Conservation (phyloP, 2,329 filamentous ascomycete genomes). For the Domatiomyces globalis region DNA sequence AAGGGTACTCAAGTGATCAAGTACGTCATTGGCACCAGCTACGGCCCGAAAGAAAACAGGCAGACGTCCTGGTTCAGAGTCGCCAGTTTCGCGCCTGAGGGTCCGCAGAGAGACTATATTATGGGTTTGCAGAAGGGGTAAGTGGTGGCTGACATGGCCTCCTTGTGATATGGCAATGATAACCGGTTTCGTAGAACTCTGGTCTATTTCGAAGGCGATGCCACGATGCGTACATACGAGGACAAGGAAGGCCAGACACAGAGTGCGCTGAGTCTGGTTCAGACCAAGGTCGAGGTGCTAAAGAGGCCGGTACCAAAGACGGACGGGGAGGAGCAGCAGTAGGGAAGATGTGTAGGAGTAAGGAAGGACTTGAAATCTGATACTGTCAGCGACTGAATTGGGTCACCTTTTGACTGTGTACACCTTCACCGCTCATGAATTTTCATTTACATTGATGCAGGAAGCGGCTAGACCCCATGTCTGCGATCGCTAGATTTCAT, state of each 20-base stretch:
- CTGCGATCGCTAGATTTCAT: background rate
- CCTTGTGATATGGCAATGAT: background rate
- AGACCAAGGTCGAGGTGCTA: slow-evolving; percentile 48
- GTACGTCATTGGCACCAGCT: slow-evolving; percentile 60
- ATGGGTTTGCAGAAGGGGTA: slow-evolving; percentile 71
- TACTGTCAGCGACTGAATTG: background rate
- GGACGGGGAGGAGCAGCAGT: slow-evolving; percentile 5
- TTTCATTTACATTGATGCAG: background rate
- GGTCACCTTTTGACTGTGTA: background rate
- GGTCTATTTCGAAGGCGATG: slow-evolving; percentile 74
- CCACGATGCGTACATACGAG: slow-evolving; percentile 51
- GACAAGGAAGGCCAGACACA: slow-evolving; percentile 50
- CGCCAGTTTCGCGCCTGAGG: slow-evolving; percentile 56
- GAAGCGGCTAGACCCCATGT: background rate
- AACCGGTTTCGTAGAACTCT: slow-evolving; percentile 43
- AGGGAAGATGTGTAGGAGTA: background rate
- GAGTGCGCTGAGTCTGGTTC: slow-evolving; percentile 53
- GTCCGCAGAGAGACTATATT: slow-evolving; percentile 53
- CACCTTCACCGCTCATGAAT: slow-evolving; percentile 9
- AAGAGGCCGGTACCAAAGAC: slow-evolving; percentile 12
- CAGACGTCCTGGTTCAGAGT: slow-evolving; percentile 78
- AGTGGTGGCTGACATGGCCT: slow-evolving; percentile 26
- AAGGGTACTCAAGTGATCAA: slow-evolving; percentile 60
- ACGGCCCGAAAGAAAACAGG: slow-evolving; percentile 53
- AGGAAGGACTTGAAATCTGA: background rate